Conservation (phyloP, 495 filamentous ascomycete genomes). For the Talaromyces wortmannii region DNA sequence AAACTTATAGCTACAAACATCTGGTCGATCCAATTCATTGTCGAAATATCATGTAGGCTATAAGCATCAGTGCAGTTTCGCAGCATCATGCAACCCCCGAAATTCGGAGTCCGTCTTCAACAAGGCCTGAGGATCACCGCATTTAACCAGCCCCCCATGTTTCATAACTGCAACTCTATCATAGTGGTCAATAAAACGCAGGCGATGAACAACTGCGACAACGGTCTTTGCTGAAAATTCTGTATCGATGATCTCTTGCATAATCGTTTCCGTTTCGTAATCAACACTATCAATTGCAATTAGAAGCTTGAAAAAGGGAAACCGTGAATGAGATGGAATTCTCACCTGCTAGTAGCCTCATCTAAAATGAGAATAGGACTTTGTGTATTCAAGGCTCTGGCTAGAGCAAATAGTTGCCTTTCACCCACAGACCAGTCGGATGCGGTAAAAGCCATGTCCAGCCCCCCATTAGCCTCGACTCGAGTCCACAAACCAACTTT, state of each 20-base stretch:
- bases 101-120: slow-evolving; percentile 9
- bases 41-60: no score
- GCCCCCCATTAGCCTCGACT: slow-evolving; percentile 10
- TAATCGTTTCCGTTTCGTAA: slow-evolving; percentile 13
- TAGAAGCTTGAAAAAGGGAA: not conserved
- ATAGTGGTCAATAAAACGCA: slow-evolving; percentile 31
- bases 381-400: slow-evolving; percentile 7
- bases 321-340: not conserved
- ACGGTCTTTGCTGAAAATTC: slow-evolving; percentile 31
- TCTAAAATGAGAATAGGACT: slow-evolving; percentile 17
- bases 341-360: slow-evolving; percentile 18
- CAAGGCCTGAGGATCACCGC: slow-evolving; percentile 22
- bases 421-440: slow-evolving; percentile 30
- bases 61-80: not conserved
- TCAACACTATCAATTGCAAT: slow-evolving; percentile 12
- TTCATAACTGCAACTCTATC: slow-evolving; percentile 33
- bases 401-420: slow-evolving; percentile 27
- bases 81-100: slow-evolving; percentile 1
- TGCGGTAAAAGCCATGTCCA: slow-evolving; percentile 9
- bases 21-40: no score
- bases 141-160: slow-evolving; percentile 25
- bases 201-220: slow-evolving; percentile 34
- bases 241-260: slow-evolving; percentile 17
- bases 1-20: no score
- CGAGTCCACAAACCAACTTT: slow-evolving; percentile 13